phyloP scores from a whole-genome alignment of 805 yeast species.

The Teunomyces gatunensis region DNA sequence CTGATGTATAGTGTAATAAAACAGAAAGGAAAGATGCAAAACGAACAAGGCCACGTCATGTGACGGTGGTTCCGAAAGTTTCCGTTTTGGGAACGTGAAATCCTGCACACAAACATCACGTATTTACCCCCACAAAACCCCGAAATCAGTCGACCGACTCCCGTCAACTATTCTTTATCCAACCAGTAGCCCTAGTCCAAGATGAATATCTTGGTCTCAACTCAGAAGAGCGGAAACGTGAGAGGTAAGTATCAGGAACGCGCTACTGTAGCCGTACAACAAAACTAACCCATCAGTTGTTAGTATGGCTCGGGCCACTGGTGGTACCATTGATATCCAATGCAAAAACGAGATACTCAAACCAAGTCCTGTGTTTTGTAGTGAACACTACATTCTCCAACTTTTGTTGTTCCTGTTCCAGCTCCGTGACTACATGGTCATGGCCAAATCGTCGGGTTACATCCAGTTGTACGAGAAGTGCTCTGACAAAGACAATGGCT shows the following conservation, averaged over 20 bases:
- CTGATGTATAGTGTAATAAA: not conserved
- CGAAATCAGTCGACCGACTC: not conserved
- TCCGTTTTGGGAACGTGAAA: too few relatives aligned
- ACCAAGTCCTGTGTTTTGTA: conserved; percentile 11
- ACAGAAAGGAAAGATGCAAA: too few relatives aligned
- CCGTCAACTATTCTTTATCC: conserved; percentile 1
- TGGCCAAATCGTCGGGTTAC: conserved; percentile 25
- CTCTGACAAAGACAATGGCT: not conserved
- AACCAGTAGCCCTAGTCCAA: conserved; percentile 1
- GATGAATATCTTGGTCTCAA: conserved; percentile 14
- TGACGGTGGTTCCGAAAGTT: too few relatives aligned
- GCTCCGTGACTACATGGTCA: conserved; percentile 19
- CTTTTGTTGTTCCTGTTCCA: conserved; percentile 18
- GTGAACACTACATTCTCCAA: conserved; percentile 19
- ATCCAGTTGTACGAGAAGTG: conserved; percentile 27
- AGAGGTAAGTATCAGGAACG: conserved; percentile 13
- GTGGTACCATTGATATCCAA: conserved; percentile 8
- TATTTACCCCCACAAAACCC: conserved; percentile 1
- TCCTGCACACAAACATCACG: too few relatives aligned
- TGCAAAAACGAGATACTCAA: conserved; percentile 16
- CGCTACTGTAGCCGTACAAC: not conserved
- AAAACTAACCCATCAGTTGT: conserved; percentile 17
- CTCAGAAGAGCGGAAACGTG: conserved; percentile 14
- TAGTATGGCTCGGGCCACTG: conserved; percentile 11
- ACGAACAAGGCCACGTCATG: too few relatives aligned